Percentiles rank a stretch among this genome's conserved stretches.
Evolutionary conservation across 2,329 filamentous ascomycete species (phyloP).

Genomic region (Penicillium sp.): DNA sequence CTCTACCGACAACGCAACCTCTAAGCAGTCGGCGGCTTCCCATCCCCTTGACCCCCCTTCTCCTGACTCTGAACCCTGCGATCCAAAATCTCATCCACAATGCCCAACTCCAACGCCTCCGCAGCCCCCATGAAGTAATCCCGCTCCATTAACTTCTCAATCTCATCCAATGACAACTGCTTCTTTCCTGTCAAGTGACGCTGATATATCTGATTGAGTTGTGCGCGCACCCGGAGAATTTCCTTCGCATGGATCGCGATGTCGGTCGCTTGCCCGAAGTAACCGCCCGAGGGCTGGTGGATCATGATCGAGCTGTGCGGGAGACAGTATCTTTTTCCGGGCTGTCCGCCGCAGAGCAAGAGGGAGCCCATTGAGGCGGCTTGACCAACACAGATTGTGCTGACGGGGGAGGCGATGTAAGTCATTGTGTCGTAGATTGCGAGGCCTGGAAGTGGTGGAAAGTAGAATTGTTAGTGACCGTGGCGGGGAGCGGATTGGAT

Average conservation of each 20-base stretch:
- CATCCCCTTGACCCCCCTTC: conserved; percentile 28
- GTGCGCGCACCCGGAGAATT: conserved; percentile 81
- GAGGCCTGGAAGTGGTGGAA: conserved; percentile 42
- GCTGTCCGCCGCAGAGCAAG: conserved; percentile 80
- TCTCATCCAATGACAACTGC: conserved; percentile 74
- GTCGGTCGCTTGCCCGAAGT: conserved; percentile 70
- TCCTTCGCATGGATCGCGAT: conserved; percentile 98
- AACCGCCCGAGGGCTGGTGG: conserved; percentile 85
- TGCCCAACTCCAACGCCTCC: conserved; percentile 85
- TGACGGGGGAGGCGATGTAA: conserved; percentile 91
- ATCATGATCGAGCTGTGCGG: conserved; percentile 97
- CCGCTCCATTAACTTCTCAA: conserved; percentile 94
- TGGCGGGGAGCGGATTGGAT: background rate
- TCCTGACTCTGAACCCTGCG: conserved; percentile 40
- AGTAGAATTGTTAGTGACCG: background rate
- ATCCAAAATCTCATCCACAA: conserved; percentile 85
- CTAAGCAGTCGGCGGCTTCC: conserved; percentile 28
- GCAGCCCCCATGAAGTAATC: conserved; percentile 91
- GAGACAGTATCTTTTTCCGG: conserved; percentile 82
- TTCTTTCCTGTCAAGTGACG: conserved; percentile 73
- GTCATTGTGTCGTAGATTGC: conserved; percentile 99
- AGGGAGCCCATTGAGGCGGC: conserved; percentile 95
- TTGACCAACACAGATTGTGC: conserved; percentile 91
- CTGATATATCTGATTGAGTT: conserved; percentile 89
- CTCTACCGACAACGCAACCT: background rate